Evolutionary conservation across 306 rosid species (phyloP).

Genomic region (Vigna nakashimae): DNA sequence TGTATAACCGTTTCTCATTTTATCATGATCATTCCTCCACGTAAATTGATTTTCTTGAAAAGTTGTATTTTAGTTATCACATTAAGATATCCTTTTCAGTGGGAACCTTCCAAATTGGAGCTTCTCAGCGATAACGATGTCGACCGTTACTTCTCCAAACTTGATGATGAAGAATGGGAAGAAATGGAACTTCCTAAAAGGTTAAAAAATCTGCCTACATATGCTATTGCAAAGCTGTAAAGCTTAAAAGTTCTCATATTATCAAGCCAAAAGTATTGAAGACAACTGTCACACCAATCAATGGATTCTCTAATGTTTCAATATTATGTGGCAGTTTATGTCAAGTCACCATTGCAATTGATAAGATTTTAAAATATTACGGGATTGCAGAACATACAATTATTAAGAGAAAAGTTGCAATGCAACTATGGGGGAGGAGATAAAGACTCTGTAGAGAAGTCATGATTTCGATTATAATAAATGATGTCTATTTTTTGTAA

Average conservation of each 20-base stretch:
- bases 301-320: neutral
- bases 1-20: neutral
- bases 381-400: no score
- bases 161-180: conserved; percentile 74
- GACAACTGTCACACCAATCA: neutral
- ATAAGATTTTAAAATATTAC: no score
- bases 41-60: conserved; percentile 31
- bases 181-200: conserved; percentile 82
- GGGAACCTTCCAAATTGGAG: conserved; percentile 73
- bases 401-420: no score
- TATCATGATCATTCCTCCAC: neutral
- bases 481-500: no score
- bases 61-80: conserved; percentile 33
- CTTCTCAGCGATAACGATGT: conserved; percentile 56
- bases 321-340: no score
- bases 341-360: no score
- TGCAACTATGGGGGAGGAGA: no score
- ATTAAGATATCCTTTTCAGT: conserved; percentile 45
- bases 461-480: no score
- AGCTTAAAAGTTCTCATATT: conserved; percentile 8
- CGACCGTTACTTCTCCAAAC: conserved; percentile 61
- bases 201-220: conserved; percentile 67
- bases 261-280: neutral
- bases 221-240: conserved; percentile 82
- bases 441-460: no score